Percentiles rank a stretch among this genome's conserved stretches.
Evolutionary conservation across 352 stramenopile genomes (phyloP).

Genomic region (Pseudoperonospora humuli): DNA sequence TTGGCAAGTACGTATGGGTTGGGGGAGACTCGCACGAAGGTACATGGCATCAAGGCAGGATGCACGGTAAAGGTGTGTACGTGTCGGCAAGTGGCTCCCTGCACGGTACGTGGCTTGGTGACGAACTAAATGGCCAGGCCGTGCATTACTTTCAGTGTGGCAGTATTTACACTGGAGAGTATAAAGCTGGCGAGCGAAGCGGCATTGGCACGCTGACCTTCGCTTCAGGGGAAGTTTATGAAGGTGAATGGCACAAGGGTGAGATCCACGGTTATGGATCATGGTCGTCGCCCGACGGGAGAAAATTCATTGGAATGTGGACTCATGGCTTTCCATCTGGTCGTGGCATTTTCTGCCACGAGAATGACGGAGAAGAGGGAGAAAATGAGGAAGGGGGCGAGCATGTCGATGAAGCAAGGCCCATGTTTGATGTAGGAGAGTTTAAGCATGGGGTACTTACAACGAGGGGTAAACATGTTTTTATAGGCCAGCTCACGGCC

Average conservation of each 20-base stretch:
- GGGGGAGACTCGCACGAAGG: constrained; percentile 63
- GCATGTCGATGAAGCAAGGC: constrained; percentile 7
- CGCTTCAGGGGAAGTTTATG: constrained; percentile 52
- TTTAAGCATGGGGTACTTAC: constrained; percentile 42
- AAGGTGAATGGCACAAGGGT: constrained; percentile 52
- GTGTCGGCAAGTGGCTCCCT: constrained; percentile 24
- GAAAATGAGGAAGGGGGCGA: constrained; percentile 19
- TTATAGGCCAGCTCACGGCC: constrained; percentile 29
- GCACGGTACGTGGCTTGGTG: constrained; percentile 41
- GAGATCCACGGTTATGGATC: constrained; percentile 55
- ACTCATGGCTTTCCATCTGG: constrained; percentile 41
- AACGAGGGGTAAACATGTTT: constrained; percentile 31
- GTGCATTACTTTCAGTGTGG: constrained; percentile 52
- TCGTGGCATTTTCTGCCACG: constrained; percentile 42
- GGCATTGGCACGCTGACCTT: constrained; percentile 56
- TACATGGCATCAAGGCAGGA: constrained; percentile 39
- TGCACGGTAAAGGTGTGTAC: constrained; percentile 65
- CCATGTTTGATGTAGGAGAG: constrained; percentile 24
- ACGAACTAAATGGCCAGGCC: constrained; percentile 33
- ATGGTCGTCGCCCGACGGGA: constrained; percentile 39
- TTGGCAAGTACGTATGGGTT: constrained; percentile 63
- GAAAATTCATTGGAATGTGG: constrained; percentile 54
- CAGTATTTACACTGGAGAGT: constrained; percentile 49
- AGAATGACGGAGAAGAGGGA: constrained; percentile 12
- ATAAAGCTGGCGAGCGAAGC: constrained; percentile 31